Percentiles rank a stretch among this genome's conserved stretches.
phyloP scores from a whole-genome alignment of 345 rosid genomes.

The Corchorus capsularis region DNA sequence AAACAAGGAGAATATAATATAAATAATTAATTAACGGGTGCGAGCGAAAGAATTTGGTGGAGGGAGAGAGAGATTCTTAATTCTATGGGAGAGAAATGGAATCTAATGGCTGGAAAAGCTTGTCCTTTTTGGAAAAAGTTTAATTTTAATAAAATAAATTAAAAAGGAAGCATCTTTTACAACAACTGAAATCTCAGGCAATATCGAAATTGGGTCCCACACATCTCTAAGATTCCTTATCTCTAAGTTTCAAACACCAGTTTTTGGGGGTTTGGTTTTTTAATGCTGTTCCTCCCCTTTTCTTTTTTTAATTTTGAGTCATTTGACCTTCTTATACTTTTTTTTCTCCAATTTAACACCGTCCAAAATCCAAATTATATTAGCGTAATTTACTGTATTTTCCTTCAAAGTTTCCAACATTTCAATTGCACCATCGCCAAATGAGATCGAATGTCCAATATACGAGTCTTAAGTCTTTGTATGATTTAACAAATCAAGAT shows the following conservation, averaged over 20 bases:
- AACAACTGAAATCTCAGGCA: conserved; percentile 21
- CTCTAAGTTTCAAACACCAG: conserved; percentile 16
- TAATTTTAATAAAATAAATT: background rate
- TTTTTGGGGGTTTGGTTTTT: background rate
- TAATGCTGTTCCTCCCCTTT: background rate
- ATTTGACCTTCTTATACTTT: background rate
- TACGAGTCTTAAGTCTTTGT: too few species aligned
- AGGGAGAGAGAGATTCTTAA: conserved; percentile 33
- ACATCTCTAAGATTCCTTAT: conserved; percentile 39
- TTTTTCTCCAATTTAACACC: background rate
- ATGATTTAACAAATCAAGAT: too few species aligned
- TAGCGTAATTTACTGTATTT: too few species aligned
- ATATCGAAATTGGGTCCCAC: conserved; percentile 35
- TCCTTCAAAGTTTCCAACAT: too few species aligned
- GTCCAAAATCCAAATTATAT: background rate
- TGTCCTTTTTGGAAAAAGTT: conserved; percentile 25
- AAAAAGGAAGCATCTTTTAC: conserved; percentile 7
- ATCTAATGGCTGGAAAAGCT: conserved; percentile 50
- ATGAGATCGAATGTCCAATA: too few species aligned
- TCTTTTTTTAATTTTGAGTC: background rate
- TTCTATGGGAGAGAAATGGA: conserved; percentile 36
- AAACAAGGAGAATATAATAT: background rate
- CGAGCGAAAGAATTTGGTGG: background rate
- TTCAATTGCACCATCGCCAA: too few species aligned
- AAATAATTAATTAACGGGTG: background rate